Evolutionary conservation across 345 rosid species (phyloP).

Genomic region (Ceriops tagal): DNA sequence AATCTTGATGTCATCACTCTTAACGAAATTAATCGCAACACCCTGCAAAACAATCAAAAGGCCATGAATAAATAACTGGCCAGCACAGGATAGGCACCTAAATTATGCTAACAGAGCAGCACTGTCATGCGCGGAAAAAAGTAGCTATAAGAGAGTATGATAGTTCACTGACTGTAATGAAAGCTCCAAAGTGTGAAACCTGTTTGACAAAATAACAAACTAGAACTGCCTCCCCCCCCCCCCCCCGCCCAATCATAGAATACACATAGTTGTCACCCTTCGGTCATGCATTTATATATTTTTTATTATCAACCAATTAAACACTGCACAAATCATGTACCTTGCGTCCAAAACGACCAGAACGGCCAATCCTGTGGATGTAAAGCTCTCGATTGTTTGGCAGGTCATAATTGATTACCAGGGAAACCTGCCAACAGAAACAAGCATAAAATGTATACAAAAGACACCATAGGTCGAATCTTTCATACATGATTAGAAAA

Average conservation of each 20-base stretch:
- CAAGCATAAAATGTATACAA: neutral
- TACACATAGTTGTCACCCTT: too few relatives aligned
- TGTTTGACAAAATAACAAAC: too few relatives aligned
- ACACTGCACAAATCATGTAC: constrained; percentile 26
- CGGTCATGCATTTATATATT: too few relatives aligned
- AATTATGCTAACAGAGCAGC: neutral
- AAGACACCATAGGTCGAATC: neutral
- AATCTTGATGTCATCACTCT: constrained; percentile 84
- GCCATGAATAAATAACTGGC: neutral
- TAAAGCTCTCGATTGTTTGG: constrained; percentile 98
- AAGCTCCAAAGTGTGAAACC: too few relatives aligned
- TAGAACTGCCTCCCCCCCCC: neutral
- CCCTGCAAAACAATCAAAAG: constrained; percentile 45
- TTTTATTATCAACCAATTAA: neutral
- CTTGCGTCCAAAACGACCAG: constrained; percentile 99
- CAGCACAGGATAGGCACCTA: neutral
- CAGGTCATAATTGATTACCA: constrained; percentile 93
- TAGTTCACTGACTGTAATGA: too few relatives aligned
- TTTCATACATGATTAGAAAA: neutral
- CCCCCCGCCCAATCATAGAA: neutral
- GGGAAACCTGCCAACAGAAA: constrained; percentile 59
- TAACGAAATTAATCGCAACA: constrained; percentile 86
- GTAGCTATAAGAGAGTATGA: too few relatives aligned
- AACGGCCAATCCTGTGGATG: constrained; percentile 95
- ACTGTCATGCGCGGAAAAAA: neutral